Evolutionary conservation across 1,139 yeast species (phyloP).

Genomic region (Debaryomycetaceae sp.): DNA sequence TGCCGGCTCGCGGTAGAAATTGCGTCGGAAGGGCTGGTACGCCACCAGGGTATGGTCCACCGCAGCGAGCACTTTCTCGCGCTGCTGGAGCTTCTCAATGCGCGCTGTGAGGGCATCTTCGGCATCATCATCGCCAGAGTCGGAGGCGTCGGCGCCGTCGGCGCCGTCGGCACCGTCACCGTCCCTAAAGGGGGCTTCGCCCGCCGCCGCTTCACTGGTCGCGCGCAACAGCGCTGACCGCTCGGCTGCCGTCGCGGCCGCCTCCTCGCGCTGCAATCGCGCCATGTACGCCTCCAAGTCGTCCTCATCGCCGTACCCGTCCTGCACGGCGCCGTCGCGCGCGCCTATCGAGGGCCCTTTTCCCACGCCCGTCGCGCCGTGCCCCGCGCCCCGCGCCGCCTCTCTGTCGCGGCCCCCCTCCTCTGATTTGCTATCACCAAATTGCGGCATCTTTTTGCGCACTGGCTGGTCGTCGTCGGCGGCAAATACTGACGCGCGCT

Average conservation of each 20-base stretch:
- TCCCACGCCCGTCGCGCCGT: neutral
- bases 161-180: slow-evolving; percentile 1
- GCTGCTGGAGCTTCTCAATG: slow-evolving; percentile 30
- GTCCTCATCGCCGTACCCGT: no score
- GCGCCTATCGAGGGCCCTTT: neutral
- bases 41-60: slow-evolving; percentile 45
- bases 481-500: neutral
- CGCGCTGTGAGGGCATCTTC: slow-evolving; percentile 17
- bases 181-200: no score
- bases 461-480: slow-evolving; percentile 1
- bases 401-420: no score
- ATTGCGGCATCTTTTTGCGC: slow-evolving; percentile 10
- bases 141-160: slow-evolving; percentile 7
- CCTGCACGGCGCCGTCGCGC: neutral
- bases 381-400: no score
- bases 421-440: slow-evolving; percentile 7
- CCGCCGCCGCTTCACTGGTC: no score
- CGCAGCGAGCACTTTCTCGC: slow-evolving; percentile 28
- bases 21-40: slow-evolving; percentile 54
- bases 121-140: slow-evolving; percentile 19
- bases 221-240: no score
- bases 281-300: no score
- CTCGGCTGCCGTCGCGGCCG: neutral
- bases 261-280: no score
- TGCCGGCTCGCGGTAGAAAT: slow-evolving; percentile 63